Conservation (phyloP, 2,329 filamentous ascomycete genomes). For the Phoma sp. region DNA sequence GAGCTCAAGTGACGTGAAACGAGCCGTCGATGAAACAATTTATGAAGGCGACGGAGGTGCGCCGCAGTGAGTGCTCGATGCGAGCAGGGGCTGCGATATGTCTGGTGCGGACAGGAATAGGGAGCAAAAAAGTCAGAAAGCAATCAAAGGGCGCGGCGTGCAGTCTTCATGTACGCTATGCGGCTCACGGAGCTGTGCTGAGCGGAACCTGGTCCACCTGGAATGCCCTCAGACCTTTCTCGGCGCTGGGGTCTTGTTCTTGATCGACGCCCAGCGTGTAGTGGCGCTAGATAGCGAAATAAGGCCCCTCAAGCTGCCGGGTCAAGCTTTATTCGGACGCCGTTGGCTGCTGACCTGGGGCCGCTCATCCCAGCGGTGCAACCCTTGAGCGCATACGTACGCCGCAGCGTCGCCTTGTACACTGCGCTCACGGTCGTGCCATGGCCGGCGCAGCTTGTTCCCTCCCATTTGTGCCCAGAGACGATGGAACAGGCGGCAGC, state of each 20-base stretch:
- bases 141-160: slow-evolving; percentile 25
- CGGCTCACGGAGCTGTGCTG: slow-evolving; percentile 11
- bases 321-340: slow-evolving; percentile 48
- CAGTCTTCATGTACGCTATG: slow-evolving; percentile 33
- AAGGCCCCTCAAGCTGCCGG: slow-evolving; percentile 42
- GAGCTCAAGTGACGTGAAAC: slow-evolving; percentile 27
- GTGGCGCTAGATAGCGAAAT: slow-evolving; percentile 46
- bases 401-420: slow-evolving; percentile 8
- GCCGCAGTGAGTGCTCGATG: slow-evolving; percentile 12
- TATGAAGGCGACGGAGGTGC: slow-evolving; percentile 18
- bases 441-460: neutral
- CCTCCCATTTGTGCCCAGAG: neutral
- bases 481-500: slow-evolving; percentile 1
- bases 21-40: slow-evolving; percentile 27
- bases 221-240: slow-evolving; percentile 38
- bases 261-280: slow-evolving; percentile 46
- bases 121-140: slow-evolving; percentile 23
- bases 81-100: slow-evolving; percentile 6
- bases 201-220: slow-evolving; percentile 16
- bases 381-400: slow-evolving; percentile 17
- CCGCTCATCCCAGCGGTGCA: slow-evolving; percentile 22
- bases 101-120: slow-evolving; percentile 8
- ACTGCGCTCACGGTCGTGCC: neutral
- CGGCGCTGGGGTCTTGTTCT: slow-evolving; percentile 35
- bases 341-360: slow-evolving; percentile 37